Conservation (phyloP, 2,329 filamentous ascomycete genomes). For the Talaromyces atroroseus region DNA sequence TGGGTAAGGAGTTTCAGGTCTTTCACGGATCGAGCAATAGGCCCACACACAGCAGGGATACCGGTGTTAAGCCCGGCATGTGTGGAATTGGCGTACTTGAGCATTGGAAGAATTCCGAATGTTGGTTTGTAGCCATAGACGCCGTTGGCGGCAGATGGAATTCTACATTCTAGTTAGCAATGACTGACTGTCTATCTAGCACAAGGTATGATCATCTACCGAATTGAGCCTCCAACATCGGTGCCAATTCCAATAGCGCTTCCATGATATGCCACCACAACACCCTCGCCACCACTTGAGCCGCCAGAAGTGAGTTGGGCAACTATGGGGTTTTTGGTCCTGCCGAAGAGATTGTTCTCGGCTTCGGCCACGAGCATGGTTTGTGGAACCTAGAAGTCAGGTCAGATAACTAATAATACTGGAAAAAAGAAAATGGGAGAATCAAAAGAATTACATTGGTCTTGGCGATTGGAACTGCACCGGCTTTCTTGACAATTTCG, state of each 20-base stretch:
- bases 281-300: conserved; percentile 61
- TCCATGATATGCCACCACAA: conserved; percentile 54
- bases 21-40: conserved; percentile 19
- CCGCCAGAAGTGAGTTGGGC: conserved; percentile 57
- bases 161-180: conserved; percentile 4
- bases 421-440: not conserved
- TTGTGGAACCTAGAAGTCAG: conserved; percentile 39
- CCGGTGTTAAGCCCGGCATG: conserved; percentile 32
- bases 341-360: conserved; percentile 57
- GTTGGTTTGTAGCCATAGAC: conserved; percentile 44
- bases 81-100: conserved; percentile 44
- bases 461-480: conserved; percentile 52
- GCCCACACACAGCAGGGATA: conserved; percentile 27
- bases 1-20: not conserved
- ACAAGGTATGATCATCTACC: not conserved
- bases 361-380: conserved; percentile 61
- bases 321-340: conserved; percentile 60
- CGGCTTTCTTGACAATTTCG: conserved; percentile 18
- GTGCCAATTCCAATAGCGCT: conserved; percentile 57
- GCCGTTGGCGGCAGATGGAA: conserved; percentile 25
- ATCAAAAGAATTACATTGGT: conserved; percentile 37
- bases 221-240: conserved; percentile 46
- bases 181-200: too few relatives aligned
- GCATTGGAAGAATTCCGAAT: conserved; percentile 41
- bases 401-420: too few relatives aligned